phyloP scores from a whole-genome alignment of 2,329 filamentous ascomycete species.

The Ophiostoma triangulosporum region DNA sequence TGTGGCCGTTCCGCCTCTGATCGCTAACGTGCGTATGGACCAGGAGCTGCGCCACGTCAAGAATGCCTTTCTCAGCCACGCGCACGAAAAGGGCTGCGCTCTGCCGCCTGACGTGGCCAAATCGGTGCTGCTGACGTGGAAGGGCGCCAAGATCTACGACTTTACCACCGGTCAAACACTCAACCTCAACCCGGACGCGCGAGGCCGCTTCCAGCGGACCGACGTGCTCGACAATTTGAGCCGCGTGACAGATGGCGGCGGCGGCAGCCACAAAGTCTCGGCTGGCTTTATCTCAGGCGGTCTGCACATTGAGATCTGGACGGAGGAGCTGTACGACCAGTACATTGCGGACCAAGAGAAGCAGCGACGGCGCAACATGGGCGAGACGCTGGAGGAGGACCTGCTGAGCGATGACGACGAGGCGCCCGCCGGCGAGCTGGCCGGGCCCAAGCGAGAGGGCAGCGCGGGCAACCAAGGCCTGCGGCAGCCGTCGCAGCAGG shows the following conservation, averaged over 20 bases:
- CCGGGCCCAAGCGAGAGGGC: constrained; percentile 13
- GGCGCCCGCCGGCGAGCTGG: not conserved
- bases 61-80: constrained; percentile 53
- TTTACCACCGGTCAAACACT: constrained; percentile 53
- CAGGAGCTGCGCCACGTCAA: constrained; percentile 56
- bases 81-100: constrained; percentile 33
- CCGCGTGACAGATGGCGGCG: constrained; percentile 17
- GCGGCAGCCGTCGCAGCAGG: not conserved
- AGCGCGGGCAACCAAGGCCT: constrained; percentile 7
- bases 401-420: constrained; percentile 19
- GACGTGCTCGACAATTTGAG: constrained; percentile 20
- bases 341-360: constrained; percentile 36
- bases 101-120: constrained; percentile 29
- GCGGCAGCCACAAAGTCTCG: not conserved
- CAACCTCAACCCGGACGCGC: constrained; percentile 37
- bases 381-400: constrained; percentile 20
- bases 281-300: constrained; percentile 36
- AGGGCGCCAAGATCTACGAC: constrained; percentile 56
- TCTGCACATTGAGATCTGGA: constrained; percentile 69
- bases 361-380: constrained; percentile 29
- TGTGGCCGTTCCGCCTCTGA: constrained; percentile 21
- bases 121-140: constrained; percentile 73
- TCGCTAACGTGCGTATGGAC: constrained; percentile 52
- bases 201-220: constrained; percentile 28
- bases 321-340: constrained; percentile 42